Conservation (phyloP, 495 filamentous ascomycete species). For the Penicillium paradoxum region DNA sequence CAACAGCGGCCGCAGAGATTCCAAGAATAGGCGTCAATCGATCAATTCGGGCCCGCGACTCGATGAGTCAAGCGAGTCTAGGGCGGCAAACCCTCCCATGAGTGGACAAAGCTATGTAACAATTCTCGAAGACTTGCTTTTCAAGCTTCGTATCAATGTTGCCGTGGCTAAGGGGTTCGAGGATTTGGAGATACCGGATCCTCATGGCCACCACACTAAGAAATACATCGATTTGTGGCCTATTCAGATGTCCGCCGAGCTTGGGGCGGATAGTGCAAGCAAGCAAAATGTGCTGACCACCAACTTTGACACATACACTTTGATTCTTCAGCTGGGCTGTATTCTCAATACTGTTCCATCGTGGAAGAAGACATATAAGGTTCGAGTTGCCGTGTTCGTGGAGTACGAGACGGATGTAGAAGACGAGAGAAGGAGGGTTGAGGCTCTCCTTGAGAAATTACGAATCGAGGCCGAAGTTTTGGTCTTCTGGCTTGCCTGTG, state of each 20-base stretch:
- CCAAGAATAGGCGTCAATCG: conserved; percentile 24
- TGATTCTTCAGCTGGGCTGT: conserved; percentile 81
- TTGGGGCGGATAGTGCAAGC: conserved; percentile 55
- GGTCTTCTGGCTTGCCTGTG: conserved; percentile 78
- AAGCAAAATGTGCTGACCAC: conserved; percentile 72
- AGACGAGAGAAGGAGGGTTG: conserved; percentile 70
- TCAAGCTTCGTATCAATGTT: conserved; percentile 78
- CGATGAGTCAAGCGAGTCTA: conserved; percentile 34
- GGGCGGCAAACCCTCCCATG: conserved; percentile 57
- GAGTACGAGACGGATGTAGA: conserved; percentile 83
- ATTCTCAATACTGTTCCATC: conserved; percentile 78
- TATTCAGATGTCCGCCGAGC: conserved; percentile 77
- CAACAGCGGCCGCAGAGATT: conserved; percentile 20
- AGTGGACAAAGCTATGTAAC: conserved; percentile 68
- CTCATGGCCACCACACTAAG: conserved; percentile 54
- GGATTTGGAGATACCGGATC: conserved; percentile 61
- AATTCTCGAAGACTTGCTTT: conserved; percentile 74
- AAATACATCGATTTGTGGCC: conserved; percentile 88
- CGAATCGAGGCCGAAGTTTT: conserved; percentile 74
- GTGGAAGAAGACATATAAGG: conserved; percentile 71
- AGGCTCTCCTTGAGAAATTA: conserved; percentile 70
- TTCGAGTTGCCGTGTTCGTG: conserved; percentile 80
- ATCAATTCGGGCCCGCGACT: conserved; percentile 6
- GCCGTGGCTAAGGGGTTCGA: conserved; percentile 82
- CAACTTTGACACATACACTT: conserved; percentile 88